phyloP scores from a whole-genome alignment of 225 moss, liverwort and hornwort genomes.

The Straminergon stramineum region DNA sequence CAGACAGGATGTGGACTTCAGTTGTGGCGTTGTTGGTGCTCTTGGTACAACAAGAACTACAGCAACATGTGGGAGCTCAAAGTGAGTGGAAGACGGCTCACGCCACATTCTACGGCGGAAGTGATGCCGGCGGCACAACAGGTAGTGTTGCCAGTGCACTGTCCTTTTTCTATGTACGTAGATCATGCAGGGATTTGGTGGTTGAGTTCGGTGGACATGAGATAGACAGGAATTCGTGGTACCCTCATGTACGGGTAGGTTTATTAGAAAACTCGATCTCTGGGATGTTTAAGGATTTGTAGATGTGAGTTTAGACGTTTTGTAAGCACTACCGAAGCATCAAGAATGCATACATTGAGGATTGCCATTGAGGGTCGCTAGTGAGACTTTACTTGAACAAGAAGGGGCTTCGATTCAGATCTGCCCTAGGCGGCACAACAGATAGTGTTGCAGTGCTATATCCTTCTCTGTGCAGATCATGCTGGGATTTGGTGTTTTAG shows the following conservation, averaged over 20 bases:
- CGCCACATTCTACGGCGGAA: constrained; percentile 40
- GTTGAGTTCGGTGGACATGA: neutral
- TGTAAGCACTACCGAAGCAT: no score
- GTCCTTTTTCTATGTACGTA: neutral
- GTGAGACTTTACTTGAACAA: neutral
- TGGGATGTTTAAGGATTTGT: neutral
- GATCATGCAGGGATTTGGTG: neutral
- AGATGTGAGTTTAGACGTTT: neutral
- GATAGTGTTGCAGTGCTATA: neutral
- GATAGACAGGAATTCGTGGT: neutral
- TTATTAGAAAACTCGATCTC: neutral
- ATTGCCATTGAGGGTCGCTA: neutral
- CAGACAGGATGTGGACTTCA: neutral
- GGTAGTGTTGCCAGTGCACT: neutral
- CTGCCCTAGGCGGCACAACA: neutral
- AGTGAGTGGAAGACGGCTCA: constrained; percentile 26
- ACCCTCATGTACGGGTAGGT: neutral
- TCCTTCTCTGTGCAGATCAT: neutral
- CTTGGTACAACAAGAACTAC: neutral
- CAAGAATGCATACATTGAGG: neutral
- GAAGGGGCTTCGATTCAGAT: neutral
- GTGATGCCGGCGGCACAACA: constrained; percentile 37
- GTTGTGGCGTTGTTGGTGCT: neutral
- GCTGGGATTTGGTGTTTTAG: neutral
- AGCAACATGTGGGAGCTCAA: neutral